phyloP scores from a whole-genome alignment of 345 rosid species.

The Euphorbia pulcherrima region DNA sequence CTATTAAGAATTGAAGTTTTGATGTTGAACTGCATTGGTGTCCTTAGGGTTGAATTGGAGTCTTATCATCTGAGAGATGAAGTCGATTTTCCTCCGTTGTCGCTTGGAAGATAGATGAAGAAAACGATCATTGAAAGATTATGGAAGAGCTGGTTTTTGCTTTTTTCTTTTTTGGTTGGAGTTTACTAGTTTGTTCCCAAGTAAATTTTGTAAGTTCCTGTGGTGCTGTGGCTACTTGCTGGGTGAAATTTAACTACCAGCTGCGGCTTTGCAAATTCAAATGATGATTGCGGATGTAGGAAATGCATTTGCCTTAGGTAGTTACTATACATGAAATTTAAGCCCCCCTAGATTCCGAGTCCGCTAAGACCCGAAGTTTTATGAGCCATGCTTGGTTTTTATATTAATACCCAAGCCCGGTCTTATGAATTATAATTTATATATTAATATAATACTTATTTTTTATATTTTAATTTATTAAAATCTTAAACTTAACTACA shows the following conservation, averaged over 20 bases:
- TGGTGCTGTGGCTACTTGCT: neutral
- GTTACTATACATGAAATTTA: too few species aligned
- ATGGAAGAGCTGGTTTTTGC: neutral
- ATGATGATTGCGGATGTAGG: too few species aligned
- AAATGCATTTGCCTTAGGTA: too few species aligned
- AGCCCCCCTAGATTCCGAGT: too few species aligned
- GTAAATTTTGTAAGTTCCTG: neutral
- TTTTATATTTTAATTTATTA: too few species aligned
- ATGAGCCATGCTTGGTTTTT: too few species aligned
- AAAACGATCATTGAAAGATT: neutral
- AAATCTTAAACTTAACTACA: too few species aligned
- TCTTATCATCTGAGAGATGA: slow-evolving; percentile 32
- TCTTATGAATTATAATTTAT: too few species aligned
- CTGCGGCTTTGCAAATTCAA: neutral
- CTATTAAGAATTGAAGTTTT: neutral
- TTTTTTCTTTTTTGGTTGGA: neutral
- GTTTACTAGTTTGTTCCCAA: neutral
- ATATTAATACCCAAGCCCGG: too few species aligned
- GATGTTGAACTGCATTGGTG: neutral
- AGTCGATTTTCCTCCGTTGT: slow-evolving; percentile 34
- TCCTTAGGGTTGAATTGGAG: slow-evolving; percentile 13
- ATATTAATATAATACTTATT: too few species aligned
- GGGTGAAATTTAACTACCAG: neutral
- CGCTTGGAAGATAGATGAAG: slow-evolving; percentile 9
- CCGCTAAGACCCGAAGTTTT: too few species aligned